Evolutionary conservation across 768 basidiomycete species (phyloP).

Genomic region (Imleria badia): DNA sequence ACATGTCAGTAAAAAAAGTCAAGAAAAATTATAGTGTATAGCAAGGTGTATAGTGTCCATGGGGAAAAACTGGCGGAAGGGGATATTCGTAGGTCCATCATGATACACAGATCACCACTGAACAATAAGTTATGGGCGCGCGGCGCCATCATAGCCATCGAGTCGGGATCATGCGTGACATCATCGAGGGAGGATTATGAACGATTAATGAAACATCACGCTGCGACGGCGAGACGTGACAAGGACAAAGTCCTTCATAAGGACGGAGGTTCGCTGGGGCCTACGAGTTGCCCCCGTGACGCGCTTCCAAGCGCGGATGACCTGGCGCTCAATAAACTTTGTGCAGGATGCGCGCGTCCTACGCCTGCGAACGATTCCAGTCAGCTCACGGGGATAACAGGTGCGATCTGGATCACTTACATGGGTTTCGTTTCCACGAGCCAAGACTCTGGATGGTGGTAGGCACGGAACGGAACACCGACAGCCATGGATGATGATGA

Average conservation of each 20-base stretch:
- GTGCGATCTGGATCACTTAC: constrained; percentile 10
- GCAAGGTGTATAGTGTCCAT: constrained; percentile 12
- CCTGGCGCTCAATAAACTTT: constrained; percentile 56
- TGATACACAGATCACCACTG: not conserved
- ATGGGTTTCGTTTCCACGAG: constrained; percentile 23
- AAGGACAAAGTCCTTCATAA: constrained; percentile 62
- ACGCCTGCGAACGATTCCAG: constrained; percentile 8
- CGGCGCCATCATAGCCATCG: constrained; percentile 14
- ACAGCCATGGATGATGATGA: constrained; percentile 7
- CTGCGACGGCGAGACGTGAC: constrained; percentile 57
- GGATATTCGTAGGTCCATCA: constrained; percentile 2
- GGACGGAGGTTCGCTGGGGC: constrained; percentile 49
- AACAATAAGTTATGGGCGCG: constrained; percentile 8
- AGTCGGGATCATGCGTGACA: constrained; percentile 13
- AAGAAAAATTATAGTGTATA: not conserved
- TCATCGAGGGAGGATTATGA: not conserved
- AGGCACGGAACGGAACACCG: constrained; percentile 11
- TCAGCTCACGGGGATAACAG: not conserved
- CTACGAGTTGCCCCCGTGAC: constrained; percentile 55
- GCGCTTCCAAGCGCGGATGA: constrained; percentile 61
- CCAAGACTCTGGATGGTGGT: constrained; percentile 25
- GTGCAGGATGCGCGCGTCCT: constrained; percentile 34
- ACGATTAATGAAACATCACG: constrained; percentile 37
- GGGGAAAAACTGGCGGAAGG: not conserved
- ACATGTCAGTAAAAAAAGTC: not conserved